A percentile compares a stretch with the other conserved stretches of the same genome.
phyloP scores from a whole-genome alignment of 257 asterid genomes.

The Nicotiana noctiflora region DNA sequence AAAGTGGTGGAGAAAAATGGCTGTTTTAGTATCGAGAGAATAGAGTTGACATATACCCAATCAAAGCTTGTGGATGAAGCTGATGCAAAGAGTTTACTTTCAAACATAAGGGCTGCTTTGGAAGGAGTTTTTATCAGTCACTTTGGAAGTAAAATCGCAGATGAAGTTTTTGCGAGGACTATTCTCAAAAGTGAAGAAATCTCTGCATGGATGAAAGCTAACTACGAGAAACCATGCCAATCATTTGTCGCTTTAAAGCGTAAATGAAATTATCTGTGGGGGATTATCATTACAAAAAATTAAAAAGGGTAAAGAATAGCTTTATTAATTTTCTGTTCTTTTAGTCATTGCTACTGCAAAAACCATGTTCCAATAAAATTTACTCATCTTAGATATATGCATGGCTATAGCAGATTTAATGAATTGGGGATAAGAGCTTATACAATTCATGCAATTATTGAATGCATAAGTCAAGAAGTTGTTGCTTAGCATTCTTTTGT shows the following conservation, averaged over 20 bases:
- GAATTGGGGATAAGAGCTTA: no score
- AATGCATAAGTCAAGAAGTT: no score
- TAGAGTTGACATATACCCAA: constrained; percentile 19
- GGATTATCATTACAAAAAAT: no score
- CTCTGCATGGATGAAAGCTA: neutral
- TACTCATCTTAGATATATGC: no score
- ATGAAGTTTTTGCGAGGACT: constrained; percentile 16
- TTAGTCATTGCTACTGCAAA: no score
- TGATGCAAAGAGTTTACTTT: neutral
- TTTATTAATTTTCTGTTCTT: no score
- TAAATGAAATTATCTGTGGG: neutral
- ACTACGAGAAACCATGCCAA: neutral
- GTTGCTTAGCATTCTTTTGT: no score
- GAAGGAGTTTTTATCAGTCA: constrained; percentile 17
- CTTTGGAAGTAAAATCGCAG: constrained; percentile 14
- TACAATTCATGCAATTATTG: no score
- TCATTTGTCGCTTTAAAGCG: constrained; percentile 24
- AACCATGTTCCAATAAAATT: no score
- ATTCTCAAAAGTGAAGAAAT: constrained; percentile 10
- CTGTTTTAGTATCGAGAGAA: constrained; percentile 31
- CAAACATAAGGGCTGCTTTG: constrained; percentile 18
- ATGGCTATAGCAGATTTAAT: no score
- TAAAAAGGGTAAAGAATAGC: no score
- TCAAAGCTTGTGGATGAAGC: neutral
- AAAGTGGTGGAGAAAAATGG: constrained; percentile 20